Base-by-base conservation (phyloP, 371 early-diverging fungal genomes). In the Smittium culicis region DNA sequence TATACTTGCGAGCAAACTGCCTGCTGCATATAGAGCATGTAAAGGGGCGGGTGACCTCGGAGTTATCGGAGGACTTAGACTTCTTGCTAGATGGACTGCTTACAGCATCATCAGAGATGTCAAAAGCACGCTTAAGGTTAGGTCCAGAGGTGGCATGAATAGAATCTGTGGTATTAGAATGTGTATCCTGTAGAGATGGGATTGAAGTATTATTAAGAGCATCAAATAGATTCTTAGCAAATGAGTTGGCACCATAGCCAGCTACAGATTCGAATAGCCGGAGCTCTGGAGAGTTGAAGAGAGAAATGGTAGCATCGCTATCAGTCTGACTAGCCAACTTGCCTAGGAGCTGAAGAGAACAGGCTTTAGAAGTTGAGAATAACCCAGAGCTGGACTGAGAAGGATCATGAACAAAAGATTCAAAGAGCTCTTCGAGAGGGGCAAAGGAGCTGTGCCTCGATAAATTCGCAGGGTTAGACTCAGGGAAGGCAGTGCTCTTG, bases 1-100 rank as follows among this genome's bases (percentile, higher is more conserved):
- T 77, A 16, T 75, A 76, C 35, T 72, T 72, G 25, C 78, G 63
- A 2, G 78, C 72, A 61, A 79, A 78, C 32, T 74, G 63, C 25
- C 77, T 56, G 16, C 67, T 54, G 54, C 78, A 78, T 8, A 76
- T 30, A 29, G 73, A 74, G 60, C 74, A 78, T 54, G 66, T 71
- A 78, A 2, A 67, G 65, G 28, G 74, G 74, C 61, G n/a, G n/a
- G n/a, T n/a, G n/a, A n/a, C n/a, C n/a, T 54, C 17, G 17, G 17
- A 17, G 17, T 54, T 54, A 54, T 17, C 54, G 25, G 54, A 54
- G 25, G 54, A 25, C 54, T 54, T 54, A 25, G 54, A 54, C 17
- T 20, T 25, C n/a, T 25, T 54, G 54, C 54, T 25, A 54, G 17
- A 17, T 17, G 25, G 17, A 54, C 20, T 20, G 17, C 54, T 54